These are phyloP conservation scores for Fraxinus quadrangulata DNA, from an alignment of 257 asterid genomes.

Conservation along the genomic window DNA sequence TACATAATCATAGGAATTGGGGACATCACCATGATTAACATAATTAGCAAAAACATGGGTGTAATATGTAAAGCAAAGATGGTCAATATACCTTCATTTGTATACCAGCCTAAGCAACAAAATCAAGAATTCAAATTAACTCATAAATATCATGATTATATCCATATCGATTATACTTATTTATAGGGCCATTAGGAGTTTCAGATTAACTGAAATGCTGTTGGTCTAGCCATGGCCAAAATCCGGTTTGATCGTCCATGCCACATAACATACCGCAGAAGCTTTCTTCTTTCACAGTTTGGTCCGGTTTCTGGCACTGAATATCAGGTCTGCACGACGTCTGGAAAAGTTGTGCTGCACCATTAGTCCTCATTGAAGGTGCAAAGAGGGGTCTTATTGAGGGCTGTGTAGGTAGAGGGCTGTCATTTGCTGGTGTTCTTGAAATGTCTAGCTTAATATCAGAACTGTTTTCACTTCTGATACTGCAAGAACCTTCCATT, in stretches of 20 bases:
- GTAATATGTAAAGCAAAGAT: not conserved
- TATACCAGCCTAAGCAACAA: not conserved
- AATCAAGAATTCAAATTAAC: not conserved
- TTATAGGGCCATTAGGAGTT: not conserved
- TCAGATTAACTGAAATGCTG: constrained; percentile 1
- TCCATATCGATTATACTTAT: not conserved
- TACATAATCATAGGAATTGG: not conserved
- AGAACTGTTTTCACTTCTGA: constrained; percentile 13
- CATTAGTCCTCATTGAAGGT: not conserved
- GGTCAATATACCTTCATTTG: not conserved
- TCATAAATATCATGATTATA: not conserved
- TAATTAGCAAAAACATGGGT: not conserved
- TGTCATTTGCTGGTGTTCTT: constrained; percentile 3
- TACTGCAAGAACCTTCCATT: constrained; percentile 16
- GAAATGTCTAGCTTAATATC: constrained; percentile 6
- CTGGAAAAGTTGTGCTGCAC: not conserved
- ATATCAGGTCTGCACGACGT: not conserved
- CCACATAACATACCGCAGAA: not conserved
- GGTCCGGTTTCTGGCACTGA: not conserved
- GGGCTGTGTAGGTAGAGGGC: not conserved
- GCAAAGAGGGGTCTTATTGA: not conserved
- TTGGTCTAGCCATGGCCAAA: constrained; percentile 9
- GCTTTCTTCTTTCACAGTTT: not conserved
- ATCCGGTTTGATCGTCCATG: not conserved
- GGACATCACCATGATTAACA: not conserved